A percentile compares a stretch with the other conserved stretches of the same genome.
Evolutionary conservation across 345 rosid species (phyloP).

Genomic region (Hevea brasiliensis): DNA sequence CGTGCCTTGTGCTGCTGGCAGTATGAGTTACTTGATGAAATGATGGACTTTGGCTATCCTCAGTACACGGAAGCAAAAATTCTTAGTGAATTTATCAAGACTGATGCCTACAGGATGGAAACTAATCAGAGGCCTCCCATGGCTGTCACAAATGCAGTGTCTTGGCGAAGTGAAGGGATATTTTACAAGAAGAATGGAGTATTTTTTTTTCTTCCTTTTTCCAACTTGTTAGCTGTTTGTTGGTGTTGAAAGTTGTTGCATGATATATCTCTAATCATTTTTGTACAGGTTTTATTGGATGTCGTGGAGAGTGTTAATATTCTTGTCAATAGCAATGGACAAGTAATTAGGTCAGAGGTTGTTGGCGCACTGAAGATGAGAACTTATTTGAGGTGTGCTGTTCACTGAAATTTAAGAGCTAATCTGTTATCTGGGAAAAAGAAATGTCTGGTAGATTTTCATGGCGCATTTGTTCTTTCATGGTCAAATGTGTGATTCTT

Average conservation of each 20-base stretch:
- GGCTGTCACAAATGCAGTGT: constrained; percentile 98
- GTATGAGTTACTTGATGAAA: constrained; percentile 98
- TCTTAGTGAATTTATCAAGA: constrained; percentile 93
- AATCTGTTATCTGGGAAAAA: neutral
- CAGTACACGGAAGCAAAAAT: constrained; percentile 91
- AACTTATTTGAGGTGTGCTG: constrained; percentile 73
- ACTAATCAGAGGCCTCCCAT: constrained; percentile 94
- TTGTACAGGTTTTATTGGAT: constrained; percentile 82
- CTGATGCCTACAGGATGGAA: constrained; percentile 98
- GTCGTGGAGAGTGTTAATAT: constrained; percentile 93
- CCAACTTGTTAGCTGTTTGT: neutral
- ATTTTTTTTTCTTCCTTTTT: constrained; percentile 17
- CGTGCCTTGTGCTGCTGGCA: constrained; percentile 37
- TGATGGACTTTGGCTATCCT: constrained; percentile 98
- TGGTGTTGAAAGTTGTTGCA: constrained; percentile 6
- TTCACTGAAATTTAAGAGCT: neutral
- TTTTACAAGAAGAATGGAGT: constrained; percentile 90
- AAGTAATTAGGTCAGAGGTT: constrained; percentile 88
- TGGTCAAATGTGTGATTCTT: neutral
- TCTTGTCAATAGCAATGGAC: constrained; percentile 96
- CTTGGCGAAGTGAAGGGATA: constrained; percentile 98
- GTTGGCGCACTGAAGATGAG: constrained; percentile 99
- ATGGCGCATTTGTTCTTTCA: neutral
- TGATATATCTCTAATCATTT: constrained; percentile 12
- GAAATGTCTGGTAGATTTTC: neutral